Conservation (phyloP, 306 rosid species). For the Begonia loranthoides region DNA sequence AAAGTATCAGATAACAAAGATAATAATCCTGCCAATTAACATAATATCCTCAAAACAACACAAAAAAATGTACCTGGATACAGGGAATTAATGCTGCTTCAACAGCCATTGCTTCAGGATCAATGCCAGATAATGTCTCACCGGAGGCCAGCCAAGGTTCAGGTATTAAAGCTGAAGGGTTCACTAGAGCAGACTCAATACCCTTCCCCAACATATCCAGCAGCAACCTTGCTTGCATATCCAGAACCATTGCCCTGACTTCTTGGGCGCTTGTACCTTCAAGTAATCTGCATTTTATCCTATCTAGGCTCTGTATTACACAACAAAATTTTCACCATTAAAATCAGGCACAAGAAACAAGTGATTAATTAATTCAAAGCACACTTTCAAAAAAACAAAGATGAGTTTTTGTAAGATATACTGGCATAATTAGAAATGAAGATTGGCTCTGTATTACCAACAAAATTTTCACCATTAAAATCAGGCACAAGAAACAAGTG, state of each 20-base stretch:
- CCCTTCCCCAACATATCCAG: conserved; percentile 99
- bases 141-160: conserved; percentile 84
- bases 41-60: conserved; percentile 4
- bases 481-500: not conserved
- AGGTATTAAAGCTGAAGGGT: conserved; percentile 75
- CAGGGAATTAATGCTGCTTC: conserved; percentile 71
- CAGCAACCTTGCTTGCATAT: conserved; percentile 98
- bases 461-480: conserved; percentile 7
- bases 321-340: not conserved
- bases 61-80: conserved; percentile 49
- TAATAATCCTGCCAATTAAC: no score
- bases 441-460: no score
- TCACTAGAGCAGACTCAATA: conserved; percentile 84
- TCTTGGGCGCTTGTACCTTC: conserved; percentile 98
- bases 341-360: conserved; percentile 1
- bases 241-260: conserved; percentile 99
- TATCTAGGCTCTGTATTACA: conserved; percentile 84
- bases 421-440: no score
- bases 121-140: conserved; percentile 65
- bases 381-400: no score
- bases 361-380: not conserved
- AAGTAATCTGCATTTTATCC: conserved; percentile 89
- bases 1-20: no score
- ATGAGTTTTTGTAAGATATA: no score
- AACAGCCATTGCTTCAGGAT: conserved; percentile 85